These are phyloP conservation scores for Debaryomyces coudertii DNA, from an alignment of 1,139 yeast genomes.

Conservation along the genomic window DNA sequence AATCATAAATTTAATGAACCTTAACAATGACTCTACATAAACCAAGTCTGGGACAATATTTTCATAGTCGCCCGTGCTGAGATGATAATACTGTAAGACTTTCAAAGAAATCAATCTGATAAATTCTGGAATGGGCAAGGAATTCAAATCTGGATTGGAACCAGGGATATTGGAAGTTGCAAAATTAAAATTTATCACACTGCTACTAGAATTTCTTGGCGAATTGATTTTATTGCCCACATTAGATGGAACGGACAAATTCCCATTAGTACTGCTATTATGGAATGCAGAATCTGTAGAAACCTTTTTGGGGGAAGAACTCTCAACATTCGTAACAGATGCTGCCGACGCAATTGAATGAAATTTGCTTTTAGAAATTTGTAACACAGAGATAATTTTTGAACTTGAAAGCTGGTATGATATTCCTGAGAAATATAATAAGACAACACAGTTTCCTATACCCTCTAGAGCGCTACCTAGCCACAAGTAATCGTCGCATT, in stretches of 20 bases:
- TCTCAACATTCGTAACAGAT: constrained; percentile 21
- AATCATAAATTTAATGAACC: constrained; percentile 66
- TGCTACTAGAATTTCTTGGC: constrained; percentile 38
- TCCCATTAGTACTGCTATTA: constrained; percentile 3
- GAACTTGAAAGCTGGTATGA: constrained; percentile 62
- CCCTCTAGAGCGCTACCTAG: constrained; percentile 85
- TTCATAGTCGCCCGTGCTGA: constrained; percentile 61
- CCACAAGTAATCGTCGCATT: constrained; percentile 82
- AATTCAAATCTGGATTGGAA: constrained; percentile 29
- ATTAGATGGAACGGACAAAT: constrained; percentile 5
- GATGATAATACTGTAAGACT: constrained; percentile 58
- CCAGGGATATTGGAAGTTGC: constrained; percentile 12
- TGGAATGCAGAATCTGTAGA: constrained; percentile 23
- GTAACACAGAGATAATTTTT: constrained; percentile 27
- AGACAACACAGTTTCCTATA: constrained; percentile 63
- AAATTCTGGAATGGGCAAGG: constrained; percentile 48
- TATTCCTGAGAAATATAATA: constrained; percentile 61
- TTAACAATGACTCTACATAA: constrained; percentile 69
- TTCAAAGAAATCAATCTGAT: constrained; percentile 49
- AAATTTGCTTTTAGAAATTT: constrained; percentile 29
- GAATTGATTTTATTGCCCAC: constrained; percentile 19
- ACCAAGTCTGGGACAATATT: constrained; percentile 85
- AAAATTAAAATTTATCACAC: constrained; percentile 24
- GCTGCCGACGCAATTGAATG: constrained; percentile 15
- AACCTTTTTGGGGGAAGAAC: constrained; percentile 20